Evolutionary conservation across 106 monocot species (phyloP), one percentile per base, ranked within the genome.

Genomic region (Dactylorhiza incarnata): DNA sequence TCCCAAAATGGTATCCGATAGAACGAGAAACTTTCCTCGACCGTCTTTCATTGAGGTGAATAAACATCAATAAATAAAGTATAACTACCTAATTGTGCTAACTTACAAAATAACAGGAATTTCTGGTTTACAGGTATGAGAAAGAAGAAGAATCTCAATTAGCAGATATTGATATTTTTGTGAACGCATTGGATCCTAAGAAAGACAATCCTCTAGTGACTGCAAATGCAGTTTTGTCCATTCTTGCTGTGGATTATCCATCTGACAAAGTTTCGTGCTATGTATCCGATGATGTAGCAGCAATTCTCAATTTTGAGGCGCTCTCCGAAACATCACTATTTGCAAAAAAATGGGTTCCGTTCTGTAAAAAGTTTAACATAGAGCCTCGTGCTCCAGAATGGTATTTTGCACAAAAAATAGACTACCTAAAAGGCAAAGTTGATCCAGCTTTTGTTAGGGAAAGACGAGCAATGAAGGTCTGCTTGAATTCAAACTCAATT

Each of bases 1-100:
- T 90, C 37, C 90, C 90, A n/a, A 90, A 90, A 82, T 90, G 90
- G 90, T 77, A 81, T 5, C 90, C 90, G 6, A 87, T 90, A 22
- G 83, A 87, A 68, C 68, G 90, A 61, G 90, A 90, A 79, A 90
- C 87, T n/a, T 90, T 87, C 48, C 69, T 90, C 14, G 87, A 90
- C 66, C 90, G 90, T 70, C 81, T 90, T 5, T 78, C 85, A 19
- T 56, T 90, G 25, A 87, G 90, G 90, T 90, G 73, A n/a, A 70
- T 68, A 48, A 22, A 68, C 68, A 45, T 23, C 15, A 23, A 67
- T 37, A 7, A 61, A 61, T 61, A 17, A 61, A 20, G 19, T 52
- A 52, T 52, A 52, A 5, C 19, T 4, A 17, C n/a, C 19, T 5
- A 5, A 56, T 56, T 56, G 11, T 56, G 0, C 55, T 6, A 56